Conservation (phyloP, 768 basidiomycete genomes). For the Pholiota conissans region DNA sequence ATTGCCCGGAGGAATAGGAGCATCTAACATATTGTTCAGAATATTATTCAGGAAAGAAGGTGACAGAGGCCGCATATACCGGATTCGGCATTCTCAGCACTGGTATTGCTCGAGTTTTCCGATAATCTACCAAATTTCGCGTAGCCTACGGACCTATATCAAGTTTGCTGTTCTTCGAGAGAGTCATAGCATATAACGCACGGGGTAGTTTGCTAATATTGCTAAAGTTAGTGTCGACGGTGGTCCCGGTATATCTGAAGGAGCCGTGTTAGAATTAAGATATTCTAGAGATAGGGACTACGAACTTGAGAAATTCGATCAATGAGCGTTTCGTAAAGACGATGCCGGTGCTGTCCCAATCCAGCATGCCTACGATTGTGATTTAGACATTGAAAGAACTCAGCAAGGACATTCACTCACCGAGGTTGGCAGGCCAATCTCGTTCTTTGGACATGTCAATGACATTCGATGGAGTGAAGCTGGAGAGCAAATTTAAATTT, state of each 20-base stretch:
- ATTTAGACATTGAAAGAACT: background rate
- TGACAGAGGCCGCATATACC: background rate
- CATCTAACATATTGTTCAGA: background rate
- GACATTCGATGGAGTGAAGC: conserved; percentile 56
- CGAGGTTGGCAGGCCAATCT: conserved; percentile 71
- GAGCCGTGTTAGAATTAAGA: conserved; percentile 3
- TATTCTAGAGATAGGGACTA: conserved; percentile 3
- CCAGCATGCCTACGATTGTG: conserved; percentile 61
- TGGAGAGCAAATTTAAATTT: conserved; percentile 30
- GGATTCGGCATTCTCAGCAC: conserved; percentile 10
- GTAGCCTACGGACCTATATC: conserved; percentile 48
- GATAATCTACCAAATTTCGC: conserved; percentile 67
- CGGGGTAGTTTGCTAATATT: conserved; percentile 79
- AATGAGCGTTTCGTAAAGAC: conserved; percentile 79
- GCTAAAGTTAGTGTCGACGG: conserved; percentile 73
- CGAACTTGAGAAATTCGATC: conserved; percentile 77
- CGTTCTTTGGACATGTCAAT: conserved; percentile 68
- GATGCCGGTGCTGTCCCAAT: conserved; percentile 77
- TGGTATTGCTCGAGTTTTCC: conserved; percentile 17
- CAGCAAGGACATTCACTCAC: conserved; percentile 29
- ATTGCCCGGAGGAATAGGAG: conserved; percentile 12
- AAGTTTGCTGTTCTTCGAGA: background rate
- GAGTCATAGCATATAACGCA: conserved; percentile 29
- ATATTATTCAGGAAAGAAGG: background rate
- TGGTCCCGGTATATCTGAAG: conserved; percentile 67